These are phyloP conservation scores for Debaryomyces prosopidis DNA, from an alignment of 805 yeast genomes.

Conservation along the genomic window DNA sequence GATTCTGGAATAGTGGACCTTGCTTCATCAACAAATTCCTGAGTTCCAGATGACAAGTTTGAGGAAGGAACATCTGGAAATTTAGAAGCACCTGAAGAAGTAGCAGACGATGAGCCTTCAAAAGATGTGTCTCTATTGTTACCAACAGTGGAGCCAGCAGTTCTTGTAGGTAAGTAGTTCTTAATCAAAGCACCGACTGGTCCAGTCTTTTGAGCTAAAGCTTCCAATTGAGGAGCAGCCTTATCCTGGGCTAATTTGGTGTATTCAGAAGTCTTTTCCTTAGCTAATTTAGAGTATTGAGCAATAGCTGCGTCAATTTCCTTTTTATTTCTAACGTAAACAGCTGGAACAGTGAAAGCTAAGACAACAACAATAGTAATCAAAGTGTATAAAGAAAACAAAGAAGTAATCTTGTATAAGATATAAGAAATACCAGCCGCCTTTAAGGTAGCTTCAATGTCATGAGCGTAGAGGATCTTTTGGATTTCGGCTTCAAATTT, in stretches of 20 bases:
- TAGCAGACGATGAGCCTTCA: constrained; percentile 18
- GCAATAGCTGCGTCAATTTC: constrained; percentile 70
- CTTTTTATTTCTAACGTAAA: constrained; percentile 72
- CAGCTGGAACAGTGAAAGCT: constrained; percentile 73
- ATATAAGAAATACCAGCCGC: constrained; percentile 68
- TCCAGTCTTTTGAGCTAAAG: constrained; percentile 58
- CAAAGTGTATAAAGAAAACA: constrained; percentile 72
- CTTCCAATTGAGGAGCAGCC: constrained; percentile 58
- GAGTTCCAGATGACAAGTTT: constrained; percentile 17
- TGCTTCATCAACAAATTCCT: constrained; percentile 24
- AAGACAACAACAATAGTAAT: constrained; percentile 55
- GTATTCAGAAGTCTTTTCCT: constrained; percentile 49
- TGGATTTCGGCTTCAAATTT: constrained; percentile 54
- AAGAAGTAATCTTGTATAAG: constrained; percentile 69
- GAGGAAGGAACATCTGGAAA: constrained; percentile 1
- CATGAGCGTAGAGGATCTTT: constrained; percentile 63
- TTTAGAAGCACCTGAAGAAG: constrained; percentile 17
- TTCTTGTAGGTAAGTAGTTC: constrained; percentile 61
- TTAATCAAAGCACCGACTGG: constrained; percentile 65
- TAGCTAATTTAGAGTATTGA: constrained; percentile 43
- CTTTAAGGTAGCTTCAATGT: constrained; percentile 70
- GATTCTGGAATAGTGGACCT: constrained; percentile 13
- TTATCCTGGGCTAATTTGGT: constrained; percentile 38
- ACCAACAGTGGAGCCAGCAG: constrained; percentile 70
- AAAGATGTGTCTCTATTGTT: constrained; percentile 17